Percentiles rank a stretch among this genome's conserved stretches.
Evolutionary conservation across 1,139 yeast genomes (phyloP).

Genomic region (Geotrichum reessii): DNA sequence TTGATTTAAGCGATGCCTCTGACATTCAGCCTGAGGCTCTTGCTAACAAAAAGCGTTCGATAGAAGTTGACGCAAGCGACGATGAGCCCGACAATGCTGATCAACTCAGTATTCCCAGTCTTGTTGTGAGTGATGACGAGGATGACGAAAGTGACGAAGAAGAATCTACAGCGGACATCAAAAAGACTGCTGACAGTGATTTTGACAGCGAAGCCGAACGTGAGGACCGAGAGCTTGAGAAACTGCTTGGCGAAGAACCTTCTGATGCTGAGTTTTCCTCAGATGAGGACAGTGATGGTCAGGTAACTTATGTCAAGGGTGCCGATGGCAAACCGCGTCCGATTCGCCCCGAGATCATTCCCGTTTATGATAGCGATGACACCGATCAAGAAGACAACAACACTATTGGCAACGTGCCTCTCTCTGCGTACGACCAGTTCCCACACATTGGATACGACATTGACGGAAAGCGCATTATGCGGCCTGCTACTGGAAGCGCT

Average conservation of each 20-base stretch:
- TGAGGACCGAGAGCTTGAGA: constrained; percentile 26
- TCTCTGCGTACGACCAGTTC: constrained; percentile 91
- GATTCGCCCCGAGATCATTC: constrained; percentile 83
- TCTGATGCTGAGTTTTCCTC: constrained; percentile 20
- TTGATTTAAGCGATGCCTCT: not conserved
- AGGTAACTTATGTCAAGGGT: constrained; percentile 33
- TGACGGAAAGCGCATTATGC: constrained; percentile 95
- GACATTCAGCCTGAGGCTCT: not conserved
- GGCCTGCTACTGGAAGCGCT: constrained; percentile 97
- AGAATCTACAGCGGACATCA: constrained; percentile 7
- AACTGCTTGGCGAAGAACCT: constrained; percentile 25
- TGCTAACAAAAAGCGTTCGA: not conserved
- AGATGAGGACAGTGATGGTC: constrained; percentile 22
- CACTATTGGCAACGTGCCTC: constrained; percentile 88
- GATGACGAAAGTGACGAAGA: constrained; percentile 16
- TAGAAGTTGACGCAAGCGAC: constrained; percentile 9
- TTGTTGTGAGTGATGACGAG: constrained; percentile 16
- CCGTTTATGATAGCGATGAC: constrained; percentile 89
- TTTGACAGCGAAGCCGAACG: constrained; percentile 26
- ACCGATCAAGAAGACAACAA: constrained; percentile 78
- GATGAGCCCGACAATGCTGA: constrained; percentile 22
- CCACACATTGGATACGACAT: constrained; percentile 97
- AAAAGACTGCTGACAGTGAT: constrained; percentile 14
- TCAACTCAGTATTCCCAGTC: constrained; percentile 16
- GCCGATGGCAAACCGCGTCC: constrained; percentile 78